phyloP scores from a whole-genome alignment of 371 early-diverging fungal genomes.

The Funneliformis caledonium region DNA sequence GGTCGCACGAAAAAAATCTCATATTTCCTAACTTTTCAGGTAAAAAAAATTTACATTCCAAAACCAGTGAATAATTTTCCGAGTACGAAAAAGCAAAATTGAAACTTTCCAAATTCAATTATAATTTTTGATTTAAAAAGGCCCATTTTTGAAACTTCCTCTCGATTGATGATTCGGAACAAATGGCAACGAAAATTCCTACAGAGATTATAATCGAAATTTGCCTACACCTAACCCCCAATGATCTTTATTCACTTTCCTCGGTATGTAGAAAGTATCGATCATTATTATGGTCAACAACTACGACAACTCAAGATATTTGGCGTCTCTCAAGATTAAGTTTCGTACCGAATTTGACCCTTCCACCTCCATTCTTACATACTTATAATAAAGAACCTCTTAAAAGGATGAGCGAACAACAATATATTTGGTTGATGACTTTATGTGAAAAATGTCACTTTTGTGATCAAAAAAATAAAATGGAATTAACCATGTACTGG shows the following conservation, averaged over 20 bases:
- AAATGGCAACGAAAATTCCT: constrained; percentile 2
- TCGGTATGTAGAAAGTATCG: constrained; percentile 6
- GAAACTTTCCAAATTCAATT: no score
- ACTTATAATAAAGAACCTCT: no score
- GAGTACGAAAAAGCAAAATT: no score
- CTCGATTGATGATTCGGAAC: no score
- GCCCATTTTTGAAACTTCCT: no score
- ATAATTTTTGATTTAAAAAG: no score
- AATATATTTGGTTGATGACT: constrained; percentile 24
- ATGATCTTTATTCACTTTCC: constrained; percentile 21
- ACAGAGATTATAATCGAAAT: constrained; percentile 30
- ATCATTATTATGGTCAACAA: constrained; percentile 21
- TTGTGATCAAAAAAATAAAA: constrained; percentile 9
- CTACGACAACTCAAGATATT: constrained; percentile 10
- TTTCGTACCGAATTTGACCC: background rate
- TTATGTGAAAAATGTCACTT: constrained; percentile 29
- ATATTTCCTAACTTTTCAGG: no score
- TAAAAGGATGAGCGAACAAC: constrained; percentile 4
- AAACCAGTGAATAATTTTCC: no score
- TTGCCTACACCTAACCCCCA: constrained; percentile 1
- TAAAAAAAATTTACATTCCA: no score
- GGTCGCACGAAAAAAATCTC: no score
- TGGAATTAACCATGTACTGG: constrained; percentile 24
- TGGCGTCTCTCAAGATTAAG: constrained; percentile 17
- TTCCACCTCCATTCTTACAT: constrained; percentile 5